These are phyloP conservation scores for Lipomyces yamanashiensis DNA, from an alignment of 805 yeast genomes.

Conservation along the genomic window DNA sequence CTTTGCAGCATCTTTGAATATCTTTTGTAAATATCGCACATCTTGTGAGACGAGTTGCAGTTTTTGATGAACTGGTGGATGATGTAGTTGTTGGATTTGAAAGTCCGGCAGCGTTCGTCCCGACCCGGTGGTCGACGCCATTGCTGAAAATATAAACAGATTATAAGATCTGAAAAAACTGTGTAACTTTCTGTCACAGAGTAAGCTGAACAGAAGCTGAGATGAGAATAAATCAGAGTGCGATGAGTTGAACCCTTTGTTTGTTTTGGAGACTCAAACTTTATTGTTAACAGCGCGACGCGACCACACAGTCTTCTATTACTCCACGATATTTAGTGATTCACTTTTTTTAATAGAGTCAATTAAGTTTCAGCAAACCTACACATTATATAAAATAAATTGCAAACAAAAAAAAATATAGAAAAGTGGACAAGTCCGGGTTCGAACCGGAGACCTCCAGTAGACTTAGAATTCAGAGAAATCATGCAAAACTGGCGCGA, in stretches of 20 bases:
- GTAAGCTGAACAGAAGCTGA: too few species aligned
- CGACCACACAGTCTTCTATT: not conserved
- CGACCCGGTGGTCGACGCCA: slow-evolving; percentile 8
- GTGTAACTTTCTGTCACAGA: too few species aligned
- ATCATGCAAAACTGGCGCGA: slow-evolving; percentile 40
- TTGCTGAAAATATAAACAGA: not conserved
- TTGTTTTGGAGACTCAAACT: not conserved
- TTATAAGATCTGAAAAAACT: too few species aligned
- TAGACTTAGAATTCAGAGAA: slow-evolving; percentile 2
- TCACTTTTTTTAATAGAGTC: not conserved
- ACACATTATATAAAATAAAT: not conserved
- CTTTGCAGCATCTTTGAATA: slow-evolving; percentile 50
- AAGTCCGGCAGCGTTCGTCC: slow-evolving; percentile 31
- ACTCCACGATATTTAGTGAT: not conserved
- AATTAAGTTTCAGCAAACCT: too few species aligned
- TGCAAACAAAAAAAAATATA: not conserved
- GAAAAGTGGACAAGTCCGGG: slow-evolving; percentile 40
- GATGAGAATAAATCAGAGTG: too few species aligned
- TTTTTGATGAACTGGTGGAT: slow-evolving; percentile 36
- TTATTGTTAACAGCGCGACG: not conserved
- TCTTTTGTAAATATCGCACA: slow-evolving; percentile 53
- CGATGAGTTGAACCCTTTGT: too few species aligned
- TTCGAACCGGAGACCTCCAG: slow-evolving; percentile 42
- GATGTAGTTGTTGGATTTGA: slow-evolving; percentile 32
- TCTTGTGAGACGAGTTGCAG: slow-evolving; percentile 47